Evolutionary conservation across 2,329 filamentous ascomycete genomes (phyloP), one percentile per base, ranked within the genome.

Genomic region (Teratosphaeria zuluensis): DNA sequence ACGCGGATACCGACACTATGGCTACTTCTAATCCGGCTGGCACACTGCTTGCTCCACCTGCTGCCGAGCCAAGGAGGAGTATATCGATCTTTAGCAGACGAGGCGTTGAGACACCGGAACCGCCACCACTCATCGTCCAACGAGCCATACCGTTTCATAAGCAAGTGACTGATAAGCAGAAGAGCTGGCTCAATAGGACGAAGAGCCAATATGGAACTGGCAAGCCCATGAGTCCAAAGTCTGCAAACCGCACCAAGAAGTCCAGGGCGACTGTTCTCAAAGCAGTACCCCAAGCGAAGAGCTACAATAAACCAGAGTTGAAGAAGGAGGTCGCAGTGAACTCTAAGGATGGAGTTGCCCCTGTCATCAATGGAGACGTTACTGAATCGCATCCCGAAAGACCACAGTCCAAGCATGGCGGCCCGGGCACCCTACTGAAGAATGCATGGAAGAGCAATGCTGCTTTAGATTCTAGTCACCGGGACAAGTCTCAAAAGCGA

Each of bases 301-400:
- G 62, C 4, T 65, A 65, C n/a, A 57, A 63, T 8, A 69, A 73
- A 65, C 69, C 68, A 11, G 60, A 67, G 2, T 54, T 73, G 31
- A 70, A 73, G 56, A 63, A 68, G 53, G 68, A 67, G 53, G 75
- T 76, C 72, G 73, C 72, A 4, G 72, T 68, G 0, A 70, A 70
- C 30, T 73, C 73, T 35, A 75, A 75, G 61, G 67, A 75, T 51
- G 73, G 74, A 64, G 74, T 75, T 42, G 63, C 73, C 31, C 67
- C 68, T 59, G 70, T 66, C 33, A 72, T 72, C 62, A 68, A 70
- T 24, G 64, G 65, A 24, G 56, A 61, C 6, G 51, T 57, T 28
- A 56, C 62, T 14, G 59, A 55, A 9, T 58, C 58, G 21, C 33
- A 54, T 24, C 51, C 62, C 62, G 62, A 67, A 58, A 60, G 63